phyloP scores from a whole-genome alignment of 2,329 filamentous ascomycete species.

The Neofusicoccum ribis region DNA sequence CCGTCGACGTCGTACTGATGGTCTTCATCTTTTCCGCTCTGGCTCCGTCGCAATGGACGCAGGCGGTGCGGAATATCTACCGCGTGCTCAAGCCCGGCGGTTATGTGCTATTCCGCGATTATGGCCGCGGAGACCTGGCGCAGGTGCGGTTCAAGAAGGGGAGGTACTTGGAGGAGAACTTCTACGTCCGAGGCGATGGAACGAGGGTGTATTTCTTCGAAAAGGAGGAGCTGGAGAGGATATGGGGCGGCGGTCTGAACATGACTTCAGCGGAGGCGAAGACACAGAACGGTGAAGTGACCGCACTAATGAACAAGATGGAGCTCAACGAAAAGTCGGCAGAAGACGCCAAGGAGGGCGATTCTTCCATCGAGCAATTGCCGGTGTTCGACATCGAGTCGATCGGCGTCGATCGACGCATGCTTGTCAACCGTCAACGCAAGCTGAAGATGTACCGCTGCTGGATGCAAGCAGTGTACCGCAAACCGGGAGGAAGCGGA shows the following conservation, averaged over 20 bases:
- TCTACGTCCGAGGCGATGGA: conserved; percentile 93
- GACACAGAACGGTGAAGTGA: conserved; percentile 23
- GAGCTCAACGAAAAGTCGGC: conserved; percentile 1
- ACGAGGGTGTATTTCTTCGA: conserved; percentile 98
- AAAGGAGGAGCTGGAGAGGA: conserved; percentile 72
- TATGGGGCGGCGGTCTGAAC: conserved; percentile 63
- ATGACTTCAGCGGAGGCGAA: background rate
- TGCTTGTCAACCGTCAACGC: conserved; percentile 88
- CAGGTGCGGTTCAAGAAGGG: conserved; percentile 98
- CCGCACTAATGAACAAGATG: conserved; percentile 25
- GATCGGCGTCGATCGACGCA: conserved; percentile 79
- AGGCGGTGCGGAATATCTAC: conserved; percentile 78
- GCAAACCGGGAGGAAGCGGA: conserved; percentile 51
- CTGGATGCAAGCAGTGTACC: conserved; percentile 86
- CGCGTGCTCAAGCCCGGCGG: conserved; percentile 86
- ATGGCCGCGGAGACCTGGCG: conserved; percentile 90
- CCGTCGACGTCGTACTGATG: conserved; percentile 87
- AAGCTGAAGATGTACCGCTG: conserved; percentile 98
- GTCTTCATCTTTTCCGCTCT: conserved; percentile 98
- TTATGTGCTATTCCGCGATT: conserved; percentile 93
- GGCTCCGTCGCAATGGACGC: conserved; percentile 78
- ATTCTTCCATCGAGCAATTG: conserved; percentile 26
- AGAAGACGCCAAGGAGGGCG: conserved; percentile 5
- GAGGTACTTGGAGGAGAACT: conserved; percentile 91
- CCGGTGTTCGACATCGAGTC: conserved; percentile 67